phyloP scores from a whole-genome alignment of 106 monocot genomes.

The Dendrobium chrysotoxum region DNA sequence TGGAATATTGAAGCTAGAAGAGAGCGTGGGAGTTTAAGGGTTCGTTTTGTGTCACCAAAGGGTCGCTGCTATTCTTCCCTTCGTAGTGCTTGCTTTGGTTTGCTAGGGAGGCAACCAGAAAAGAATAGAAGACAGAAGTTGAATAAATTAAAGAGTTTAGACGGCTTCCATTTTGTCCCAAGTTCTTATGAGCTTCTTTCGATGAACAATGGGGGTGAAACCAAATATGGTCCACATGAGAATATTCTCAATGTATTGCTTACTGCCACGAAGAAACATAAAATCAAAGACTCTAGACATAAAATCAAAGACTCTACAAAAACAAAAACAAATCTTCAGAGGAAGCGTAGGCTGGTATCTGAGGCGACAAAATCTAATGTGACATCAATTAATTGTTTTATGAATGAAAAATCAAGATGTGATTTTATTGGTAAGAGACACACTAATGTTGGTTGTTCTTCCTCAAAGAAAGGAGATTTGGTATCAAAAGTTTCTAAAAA shows the following conservation, averaged over 20 bases:
- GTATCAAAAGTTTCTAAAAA: neutral
- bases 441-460: neutral
- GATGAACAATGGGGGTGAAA: constrained; percentile 2
- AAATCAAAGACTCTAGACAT: constrained; percentile 1
- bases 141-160: neutral
- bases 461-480: neutral
- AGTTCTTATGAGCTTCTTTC: constrained; percentile 2
- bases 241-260: neutral
- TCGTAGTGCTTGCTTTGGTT: constrained; percentile 10
- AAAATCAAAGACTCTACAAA: neutral
- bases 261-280: neutral
- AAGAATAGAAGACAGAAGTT: neutral
- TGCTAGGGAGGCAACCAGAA: constrained; percentile 8
- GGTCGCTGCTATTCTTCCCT: constrained; percentile 28
- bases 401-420: neutral
- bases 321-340: neutral
- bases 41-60: constrained; percentile 27
- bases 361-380: neutral
- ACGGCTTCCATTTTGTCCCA: constrained; percentile 1
- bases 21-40: neutral
- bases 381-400: neutral
- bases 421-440: neutral
- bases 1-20: constrained; percentile 31
- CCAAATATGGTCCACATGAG: neutral
- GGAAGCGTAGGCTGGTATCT: neutral